Conservation (phyloP, 23 red algal species). For the Agarophyton chilense region DNA sequence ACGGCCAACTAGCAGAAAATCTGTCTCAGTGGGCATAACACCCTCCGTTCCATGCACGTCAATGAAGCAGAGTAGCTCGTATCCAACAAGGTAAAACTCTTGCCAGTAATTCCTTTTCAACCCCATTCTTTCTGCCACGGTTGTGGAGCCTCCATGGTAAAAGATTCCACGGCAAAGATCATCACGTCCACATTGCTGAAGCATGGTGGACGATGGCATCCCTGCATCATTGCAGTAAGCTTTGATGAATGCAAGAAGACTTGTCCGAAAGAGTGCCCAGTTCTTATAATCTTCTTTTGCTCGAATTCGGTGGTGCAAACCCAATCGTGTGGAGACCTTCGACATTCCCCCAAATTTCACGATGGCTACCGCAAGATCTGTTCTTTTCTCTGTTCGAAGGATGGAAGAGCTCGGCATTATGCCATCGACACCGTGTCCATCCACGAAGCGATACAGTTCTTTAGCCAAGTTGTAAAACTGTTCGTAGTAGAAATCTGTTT, state of each 20-base stretch:
- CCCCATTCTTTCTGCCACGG: conserved; percentile 39
- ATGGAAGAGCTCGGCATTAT: conserved; percentile 34
- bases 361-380: conserved; percentile 47
- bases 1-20: conserved; percentile 33
- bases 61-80: conserved; percentile 45
- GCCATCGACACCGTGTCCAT: background rate
- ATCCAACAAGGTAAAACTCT: conserved; percentile 28
- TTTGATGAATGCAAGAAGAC: conserved; percentile 28
- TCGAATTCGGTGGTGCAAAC: conserved; percentile 49
- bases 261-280: conserved; percentile 41
- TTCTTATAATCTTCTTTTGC: conserved; percentile 37
- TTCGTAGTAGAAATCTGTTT: conserved; percentile 27
- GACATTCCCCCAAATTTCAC: conserved; percentile 41
- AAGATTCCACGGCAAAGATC: conserved; percentile 56
- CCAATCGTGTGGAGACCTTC: conserved; percentile 46
- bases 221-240: background rate
- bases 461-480: conserved; percentile 51
- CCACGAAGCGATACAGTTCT: conserved; percentile 11
- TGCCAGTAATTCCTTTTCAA: conserved; percentile 50
- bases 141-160: conserved; percentile 11
- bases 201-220: conserved; percentile 15
- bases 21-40: conserved; percentile 49
- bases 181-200: conserved; percentile 7
- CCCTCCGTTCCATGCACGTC: conserved; percentile 44
- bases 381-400: background rate